Conservation (phyloP, 352 stramenopile species). For the Globisporangium cederbergense region DNA sequence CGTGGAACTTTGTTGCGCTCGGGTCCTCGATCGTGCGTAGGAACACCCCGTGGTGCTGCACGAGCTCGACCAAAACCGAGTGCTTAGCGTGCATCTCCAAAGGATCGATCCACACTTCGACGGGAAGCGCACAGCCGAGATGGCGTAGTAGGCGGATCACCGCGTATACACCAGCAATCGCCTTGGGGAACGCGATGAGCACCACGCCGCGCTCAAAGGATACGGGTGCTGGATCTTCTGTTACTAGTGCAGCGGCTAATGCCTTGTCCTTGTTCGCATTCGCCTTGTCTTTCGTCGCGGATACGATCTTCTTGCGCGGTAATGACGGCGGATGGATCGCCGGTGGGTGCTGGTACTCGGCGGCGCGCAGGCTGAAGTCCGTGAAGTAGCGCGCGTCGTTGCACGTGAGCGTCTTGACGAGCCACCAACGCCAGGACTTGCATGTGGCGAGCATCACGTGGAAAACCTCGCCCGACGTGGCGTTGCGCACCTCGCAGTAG, state of each 20-base stretch:
- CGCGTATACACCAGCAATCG: constrained; percentile 64
- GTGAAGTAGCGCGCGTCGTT: constrained; percentile 56
- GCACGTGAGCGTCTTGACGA: constrained; percentile 55
- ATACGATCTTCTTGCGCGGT: neutral
- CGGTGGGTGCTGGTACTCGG: constrained; percentile 33
- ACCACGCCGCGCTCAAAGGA: constrained; percentile 44
- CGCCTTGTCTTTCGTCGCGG: neutral
- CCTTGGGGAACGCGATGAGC: constrained; percentile 71
- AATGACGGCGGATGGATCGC: constrained; percentile 1
- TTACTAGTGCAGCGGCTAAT: neutral
- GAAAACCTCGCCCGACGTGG: constrained; percentile 43
- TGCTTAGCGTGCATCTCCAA: constrained; percentile 52
- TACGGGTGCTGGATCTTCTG: neutral
- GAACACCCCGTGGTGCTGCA: constrained; percentile 47
- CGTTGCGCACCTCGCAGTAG: constrained; percentile 73
- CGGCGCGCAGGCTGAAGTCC: constrained; percentile 62
- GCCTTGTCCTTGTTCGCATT: constrained; percentile 9
- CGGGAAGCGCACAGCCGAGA: constrained; percentile 40
- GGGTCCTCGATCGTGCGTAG: constrained; percentile 60
- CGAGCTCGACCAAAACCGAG: constrained; percentile 55
- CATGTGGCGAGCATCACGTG: constrained; percentile 74
- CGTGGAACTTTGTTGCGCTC: constrained; percentile 61
- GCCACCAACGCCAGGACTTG: constrained; percentile 60
- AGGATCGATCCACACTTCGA: constrained; percentile 57
- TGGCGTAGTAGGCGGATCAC: constrained; percentile 55